Conservation (phyloP, 1,284 basidiomycete species). For the Rhodotorula sp. region DNA sequence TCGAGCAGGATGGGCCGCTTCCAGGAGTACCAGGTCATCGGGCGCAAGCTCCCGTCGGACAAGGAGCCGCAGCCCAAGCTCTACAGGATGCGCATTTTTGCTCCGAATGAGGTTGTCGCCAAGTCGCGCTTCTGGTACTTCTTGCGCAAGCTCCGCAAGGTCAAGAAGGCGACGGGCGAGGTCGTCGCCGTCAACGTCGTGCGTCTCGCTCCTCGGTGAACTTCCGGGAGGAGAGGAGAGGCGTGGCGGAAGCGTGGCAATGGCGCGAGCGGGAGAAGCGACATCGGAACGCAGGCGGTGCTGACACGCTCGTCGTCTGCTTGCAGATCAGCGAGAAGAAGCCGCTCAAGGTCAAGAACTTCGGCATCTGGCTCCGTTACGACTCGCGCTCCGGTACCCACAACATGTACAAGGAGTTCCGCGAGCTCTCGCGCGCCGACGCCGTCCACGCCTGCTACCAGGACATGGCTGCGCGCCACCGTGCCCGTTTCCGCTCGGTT, state of each 20-base stretch:
- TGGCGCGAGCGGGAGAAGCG: neutral
- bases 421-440: constrained; percentile 88
- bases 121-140: constrained; percentile 99
- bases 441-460: constrained; percentile 98
- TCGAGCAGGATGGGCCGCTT: constrained; percentile 39
- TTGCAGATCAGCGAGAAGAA: constrained; percentile 91
- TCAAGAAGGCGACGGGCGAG: constrained; percentile 99
- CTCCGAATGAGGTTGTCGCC: constrained; percentile 94
- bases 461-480: constrained; percentile 99
- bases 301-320: neutral
- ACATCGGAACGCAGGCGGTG: neutral
- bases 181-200: constrained; percentile 97
- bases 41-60: constrained; percentile 94
- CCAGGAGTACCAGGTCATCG: constrained; percentile 91
- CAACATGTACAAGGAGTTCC: constrained; percentile 90
- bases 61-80: constrained; percentile 90
- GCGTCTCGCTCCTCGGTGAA: constrained; percentile 49
- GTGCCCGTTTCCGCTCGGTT: constrained; percentile 98
- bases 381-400: constrained; percentile 97
- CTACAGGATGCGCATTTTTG: constrained; percentile 99
- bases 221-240: neutral
- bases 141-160: constrained; percentile 96
- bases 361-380: constrained; percentile 99
- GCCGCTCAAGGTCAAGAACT: constrained; percentile 98
- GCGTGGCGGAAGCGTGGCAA: neutral